Evolutionary conservation across 805 yeast genomes (phyloP).

Genomic region (Metschnikowia proteae): DNA sequence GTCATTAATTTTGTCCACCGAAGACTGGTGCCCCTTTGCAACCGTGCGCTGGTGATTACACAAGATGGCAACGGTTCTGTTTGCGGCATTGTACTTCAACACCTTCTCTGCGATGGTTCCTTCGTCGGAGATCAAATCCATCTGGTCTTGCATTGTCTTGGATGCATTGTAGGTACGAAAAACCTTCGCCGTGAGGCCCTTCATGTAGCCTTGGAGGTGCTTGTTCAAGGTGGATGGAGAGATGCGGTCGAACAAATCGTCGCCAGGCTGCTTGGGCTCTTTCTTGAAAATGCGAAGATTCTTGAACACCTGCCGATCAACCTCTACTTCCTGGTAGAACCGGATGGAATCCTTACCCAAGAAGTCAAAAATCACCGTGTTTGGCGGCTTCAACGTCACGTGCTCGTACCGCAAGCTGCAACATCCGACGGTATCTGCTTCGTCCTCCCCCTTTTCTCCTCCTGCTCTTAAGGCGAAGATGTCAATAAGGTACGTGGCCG

Average conservation of each 20-base stretch:
- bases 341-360: conserved; percentile 94
- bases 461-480: conserved; percentile 95
- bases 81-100: conserved; percentile 88
- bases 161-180: conserved; percentile 98
- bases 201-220: conserved; percentile 85
- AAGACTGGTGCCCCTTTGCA: conserved; percentile 74
- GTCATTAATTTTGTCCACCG: conserved; percentile 76
- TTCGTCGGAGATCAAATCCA: conserved; percentile 77
- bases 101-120: conserved; percentile 88
- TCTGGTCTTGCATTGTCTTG: conserved; percentile 92
- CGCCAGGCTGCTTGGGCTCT: conserved; percentile 86
- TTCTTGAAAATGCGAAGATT: conserved; percentile 83
- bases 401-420: conserved; percentile 92
- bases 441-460: conserved; percentile 95
- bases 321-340: conserved; percentile 88
- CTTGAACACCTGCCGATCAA: conserved; percentile 87
- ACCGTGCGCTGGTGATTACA: conserved; percentile 97
- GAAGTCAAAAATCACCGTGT: conserved; percentile 82
- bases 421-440: conserved; percentile 97
- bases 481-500: conserved; percentile 90
- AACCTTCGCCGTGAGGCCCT: conserved; percentile 92
- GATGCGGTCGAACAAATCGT: conserved; percentile 85
- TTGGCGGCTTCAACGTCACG: conserved; percentile 79
- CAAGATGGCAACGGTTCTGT: conserved; percentile 88
- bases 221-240: conserved; percentile 81